Base-by-base conservation (phyloP, 2,329 filamentous ascomycete species). In the Fusarium luffae region DNA sequence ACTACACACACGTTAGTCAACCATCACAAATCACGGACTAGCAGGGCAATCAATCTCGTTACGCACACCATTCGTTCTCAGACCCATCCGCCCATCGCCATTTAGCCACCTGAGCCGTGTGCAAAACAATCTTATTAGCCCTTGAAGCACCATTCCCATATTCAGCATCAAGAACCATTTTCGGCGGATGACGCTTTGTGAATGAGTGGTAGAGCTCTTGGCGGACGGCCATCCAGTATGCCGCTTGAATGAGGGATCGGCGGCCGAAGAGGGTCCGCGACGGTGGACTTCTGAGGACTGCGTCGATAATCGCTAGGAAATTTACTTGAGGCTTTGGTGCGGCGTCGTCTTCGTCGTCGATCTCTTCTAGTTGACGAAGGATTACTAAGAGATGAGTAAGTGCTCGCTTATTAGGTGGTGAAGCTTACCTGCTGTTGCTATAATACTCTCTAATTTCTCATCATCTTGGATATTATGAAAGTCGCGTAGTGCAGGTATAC, bases 201-300 rank as follows among this genome's bases (percentile, higher is more conserved):
- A 82, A 80, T 0, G 80, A 81, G 50, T 82, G 79, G 59, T 80
- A 82, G 6, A 82, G 80, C 43, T 82, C 80, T 54, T 82, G 80
- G 28, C 80, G 57, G 21, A 82, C 73, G 4, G 80, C 80, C 75
- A 82, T 81, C 80, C 80, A 82, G 56, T 82, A 82, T 9, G 80
- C 76, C 1, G 80, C 80, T 43, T 80, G 80, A 52, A 81, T 78
- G 16, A 82, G 71, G 25, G 78, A 77, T 32, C 79, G 69, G 25
- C 74, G 75, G 2, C 76, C 76, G 37, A 81, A 80, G n/a, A 80
- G 74, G 19, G 78, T 74, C 52, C 78, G 74, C 3, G 79, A 79
- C 3, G 79, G 78, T 4, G 78, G 77, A 44, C 79, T 81, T 30
- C 80, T 68, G 18, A 82, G 55, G 3, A 82, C 79, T 0, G 80